Conservation (phyloP, 2,329 filamentous ascomycete genomes). For the Pyricularia grisea region DNA sequence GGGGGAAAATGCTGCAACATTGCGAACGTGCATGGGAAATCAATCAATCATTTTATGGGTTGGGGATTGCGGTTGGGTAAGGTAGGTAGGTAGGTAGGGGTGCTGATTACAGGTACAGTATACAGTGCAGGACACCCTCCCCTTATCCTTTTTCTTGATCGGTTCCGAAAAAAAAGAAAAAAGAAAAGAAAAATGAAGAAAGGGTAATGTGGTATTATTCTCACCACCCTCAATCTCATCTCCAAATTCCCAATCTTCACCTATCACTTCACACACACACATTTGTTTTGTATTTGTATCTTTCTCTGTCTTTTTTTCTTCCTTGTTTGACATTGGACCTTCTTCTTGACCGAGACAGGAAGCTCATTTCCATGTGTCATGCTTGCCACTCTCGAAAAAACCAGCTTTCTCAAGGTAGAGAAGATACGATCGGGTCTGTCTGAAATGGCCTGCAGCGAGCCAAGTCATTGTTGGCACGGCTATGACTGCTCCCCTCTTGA, state of each 20-base stretch:
- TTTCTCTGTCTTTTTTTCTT: too few species aligned
- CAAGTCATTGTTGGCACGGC: neutral
- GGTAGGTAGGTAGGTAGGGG: neutral
- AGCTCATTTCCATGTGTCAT: neutral
- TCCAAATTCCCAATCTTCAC: neutral
- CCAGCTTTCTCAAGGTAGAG: neutral
- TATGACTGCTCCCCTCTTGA: neutral
- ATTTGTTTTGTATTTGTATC: neutral
- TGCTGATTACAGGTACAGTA: too few species aligned
- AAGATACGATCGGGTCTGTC: neutral
- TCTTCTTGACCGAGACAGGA: neutral
- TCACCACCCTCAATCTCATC: neutral
- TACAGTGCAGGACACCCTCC: too few species aligned
- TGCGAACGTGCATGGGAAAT: neutral
- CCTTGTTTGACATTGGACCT: too few species aligned
- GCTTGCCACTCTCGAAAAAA: neutral
- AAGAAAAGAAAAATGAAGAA: neutral
- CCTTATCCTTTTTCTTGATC: neutral
- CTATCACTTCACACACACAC: neutral
- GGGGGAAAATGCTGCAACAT: neutral
- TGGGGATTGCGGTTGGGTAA: too few species aligned
- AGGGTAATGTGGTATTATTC: neutral
- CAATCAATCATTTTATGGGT: neutral
- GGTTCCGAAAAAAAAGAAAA: neutral
- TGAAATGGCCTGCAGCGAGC: neutral